Evolutionary conservation across 768 basidiomycete species (phyloP), one percentile per base, ranked within the genome.

Genomic region (Rhodotorula graminis): DNA sequence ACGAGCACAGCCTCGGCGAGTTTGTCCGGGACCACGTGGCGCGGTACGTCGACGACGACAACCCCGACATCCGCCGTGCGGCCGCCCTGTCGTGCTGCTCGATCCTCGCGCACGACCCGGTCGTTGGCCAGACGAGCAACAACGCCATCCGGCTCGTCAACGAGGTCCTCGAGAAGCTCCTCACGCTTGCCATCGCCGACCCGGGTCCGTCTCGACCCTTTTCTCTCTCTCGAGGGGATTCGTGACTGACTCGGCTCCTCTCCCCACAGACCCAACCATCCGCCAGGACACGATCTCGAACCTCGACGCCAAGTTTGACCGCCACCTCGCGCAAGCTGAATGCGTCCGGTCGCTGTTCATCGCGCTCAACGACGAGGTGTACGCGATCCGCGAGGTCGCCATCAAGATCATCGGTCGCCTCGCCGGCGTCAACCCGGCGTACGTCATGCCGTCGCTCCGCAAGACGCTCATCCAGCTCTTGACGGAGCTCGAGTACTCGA

Each of bases 271-370:
- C 78, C 83, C 91, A 2, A 84, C 82, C 33, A 98, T 98, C 72
- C 86, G 96, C 23, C 87, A 89, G 73, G 89, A 90, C 0, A 96
- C 98, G 0, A 85, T 99, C 29, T 86, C 87, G 3, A 88, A 89
- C 8, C 84, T 99, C 46, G 92, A 96, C 78, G 90, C 93, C 72
- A 88, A 92, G 31, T 98, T 99, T 76, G 96, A 99, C 80, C 91
- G 92, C 72, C 94, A 99, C 80, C 86, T 99, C 29, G 91, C 96
- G 4, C 96, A 98, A 81, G 93, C 95, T 0, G 96, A 98, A 82
- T 94, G 97, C 79, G 93, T 99, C n/a, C 87, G 94, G 23, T 94
- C 92, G 19, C 84, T 99, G 23, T 98, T 98, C 83, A 92, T 98
- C 74, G 96, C 94, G 0, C 85, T 99, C 60, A 98, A 98, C 78